Evolutionary conservation across 192 early-diverging fungal genomes (phyloP), one percentile per base, ranked within the genome.

Genomic region (Phlyctochytrium bullatum): DNA sequence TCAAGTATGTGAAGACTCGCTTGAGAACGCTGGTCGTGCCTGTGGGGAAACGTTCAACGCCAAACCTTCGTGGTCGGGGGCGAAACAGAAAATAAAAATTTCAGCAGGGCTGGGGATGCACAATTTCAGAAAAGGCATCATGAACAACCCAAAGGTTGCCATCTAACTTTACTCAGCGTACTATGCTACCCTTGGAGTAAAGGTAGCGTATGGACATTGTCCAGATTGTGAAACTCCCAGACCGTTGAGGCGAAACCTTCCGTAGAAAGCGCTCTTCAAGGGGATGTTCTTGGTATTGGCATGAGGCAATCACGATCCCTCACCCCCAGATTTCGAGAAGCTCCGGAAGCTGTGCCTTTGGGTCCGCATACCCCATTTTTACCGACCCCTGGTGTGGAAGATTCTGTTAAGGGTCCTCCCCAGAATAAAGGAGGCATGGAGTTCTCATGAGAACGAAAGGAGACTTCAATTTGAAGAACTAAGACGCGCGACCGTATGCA

Each of bases 301-400:
- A 57, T 57, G 12, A 25, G 27, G 6, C 12, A 25, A 20, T 28
- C 6, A 6, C 25, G 27, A 28, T 57, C 20, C 27, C 20, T 25
- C n/a, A n/a, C n/a, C n/a, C n/a, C 54, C 27, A 57, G 75, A 78
- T 52, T 34, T 75, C 31, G 76, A 78, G 36, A 72, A 69, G n/a
- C 57, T 78, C 20, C 66, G 64, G 36, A 78, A 73, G 36, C 61
- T 78, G 1, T 74, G 72, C 29, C 64, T 78, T 0, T 75, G 72
- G 76, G 76, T 78, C 4, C 67, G 72, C 27, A 75, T 78, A 14
- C 76, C 76, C 10, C 76, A 78, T 62, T 32, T 64, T 25, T 75
- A 78, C 36, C 72, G 76, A 10, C 57, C 67, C 0, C 29, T 75
- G 30, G 72, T 75, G 10, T 78, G 76, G 76, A 78, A 78, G 59